These are phyloP conservation scores for Cladosporium oxysporum DNA, from an alignment of 2,329 filamentous ascomycete genomes.

Conservation along the genomic window DNA sequence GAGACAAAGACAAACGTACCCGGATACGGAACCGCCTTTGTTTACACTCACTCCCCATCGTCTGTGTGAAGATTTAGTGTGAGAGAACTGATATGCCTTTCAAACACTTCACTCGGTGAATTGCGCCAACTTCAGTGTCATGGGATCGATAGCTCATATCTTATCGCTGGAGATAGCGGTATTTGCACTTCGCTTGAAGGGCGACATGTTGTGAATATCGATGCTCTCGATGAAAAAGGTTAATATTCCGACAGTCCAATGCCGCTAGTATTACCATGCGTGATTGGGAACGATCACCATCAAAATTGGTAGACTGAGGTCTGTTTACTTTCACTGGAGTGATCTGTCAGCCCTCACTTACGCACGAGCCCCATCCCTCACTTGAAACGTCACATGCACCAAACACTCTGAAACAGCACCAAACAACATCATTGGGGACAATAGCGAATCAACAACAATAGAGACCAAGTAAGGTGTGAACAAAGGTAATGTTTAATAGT, in stretches of 20 bases:
- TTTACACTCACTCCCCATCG: neutral
- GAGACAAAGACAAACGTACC: neutral
- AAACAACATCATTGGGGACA: neutral
- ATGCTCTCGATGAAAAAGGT: neutral
- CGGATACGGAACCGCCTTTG: slow-evolving; percentile 1
- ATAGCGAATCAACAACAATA: neutral
- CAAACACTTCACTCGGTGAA: neutral
- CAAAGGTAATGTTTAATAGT: neutral
- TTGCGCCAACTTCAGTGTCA: neutral
- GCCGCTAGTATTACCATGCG: neutral
- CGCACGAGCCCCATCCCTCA: neutral
- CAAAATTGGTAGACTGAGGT: neutral
- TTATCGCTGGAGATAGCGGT: neutral
- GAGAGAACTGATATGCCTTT: neutral
- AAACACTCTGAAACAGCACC: neutral
- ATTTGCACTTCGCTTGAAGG: neutral
- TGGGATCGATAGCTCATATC: neutral
- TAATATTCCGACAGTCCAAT: neutral
- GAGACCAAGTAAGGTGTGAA: neutral
- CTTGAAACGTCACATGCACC: neutral
- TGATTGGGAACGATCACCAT: neutral
- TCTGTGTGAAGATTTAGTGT: neutral
- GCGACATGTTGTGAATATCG: neutral
- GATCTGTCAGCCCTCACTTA: neutral
- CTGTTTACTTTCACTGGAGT: neutral